These are phyloP conservation scores for Xylariaceae sp. DNA, from an alignment of 2,329 filamentous ascomycete genomes.

Conservation along the genomic window DNA sequence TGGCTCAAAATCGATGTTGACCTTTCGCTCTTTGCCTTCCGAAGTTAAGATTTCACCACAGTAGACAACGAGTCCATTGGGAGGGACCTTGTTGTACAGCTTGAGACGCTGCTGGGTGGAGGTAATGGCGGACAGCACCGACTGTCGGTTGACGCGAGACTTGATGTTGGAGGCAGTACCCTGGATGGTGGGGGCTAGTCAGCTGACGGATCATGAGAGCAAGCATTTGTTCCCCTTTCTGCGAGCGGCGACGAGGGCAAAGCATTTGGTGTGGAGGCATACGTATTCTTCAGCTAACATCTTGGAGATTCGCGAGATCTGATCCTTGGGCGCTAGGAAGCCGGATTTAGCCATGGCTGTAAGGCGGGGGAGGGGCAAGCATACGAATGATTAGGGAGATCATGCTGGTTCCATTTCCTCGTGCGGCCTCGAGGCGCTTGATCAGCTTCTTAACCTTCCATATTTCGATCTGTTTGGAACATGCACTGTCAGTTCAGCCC, in stretches of 20 bases:
- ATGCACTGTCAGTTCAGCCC: slow-evolving; percentile 21
- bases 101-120: slow-evolving; percentile 99
- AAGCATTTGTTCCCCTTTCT: background rate
- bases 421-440: slow-evolving; percentile 93
- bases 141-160: slow-evolving; percentile 97
- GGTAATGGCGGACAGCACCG: slow-evolving; percentile 95
- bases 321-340: slow-evolving; percentile 94
- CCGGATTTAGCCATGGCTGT: slow-evolving; percentile 21
- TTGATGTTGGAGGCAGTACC: slow-evolving; percentile 99
- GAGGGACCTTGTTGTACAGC: slow-evolving; percentile 97
- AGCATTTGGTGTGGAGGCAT: slow-evolving; percentile 36
- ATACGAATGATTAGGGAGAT: slow-evolving; percentile 98
- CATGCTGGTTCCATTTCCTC: slow-evolving; percentile 99
- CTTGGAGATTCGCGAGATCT: slow-evolving; percentile 92
- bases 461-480: slow-evolving; percentile 58
- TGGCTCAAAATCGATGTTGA: slow-evolving; percentile 99
- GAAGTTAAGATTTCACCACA: slow-evolving; percentile 99
- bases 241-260: background rate
- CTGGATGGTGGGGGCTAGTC: slow-evolving; percentile 43
- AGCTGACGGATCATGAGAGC: slow-evolving; percentile 14
- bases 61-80: slow-evolving; percentile 96
- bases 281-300: slow-evolving; percentile 99
- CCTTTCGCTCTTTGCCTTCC: slow-evolving; percentile 98
- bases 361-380: slow-evolving; percentile 37
- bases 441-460: slow-evolving; percentile 99